phyloP scores from a whole-genome alignment of 139 green algal genomes.

The Limnomonas spitsbergensis region DNA sequence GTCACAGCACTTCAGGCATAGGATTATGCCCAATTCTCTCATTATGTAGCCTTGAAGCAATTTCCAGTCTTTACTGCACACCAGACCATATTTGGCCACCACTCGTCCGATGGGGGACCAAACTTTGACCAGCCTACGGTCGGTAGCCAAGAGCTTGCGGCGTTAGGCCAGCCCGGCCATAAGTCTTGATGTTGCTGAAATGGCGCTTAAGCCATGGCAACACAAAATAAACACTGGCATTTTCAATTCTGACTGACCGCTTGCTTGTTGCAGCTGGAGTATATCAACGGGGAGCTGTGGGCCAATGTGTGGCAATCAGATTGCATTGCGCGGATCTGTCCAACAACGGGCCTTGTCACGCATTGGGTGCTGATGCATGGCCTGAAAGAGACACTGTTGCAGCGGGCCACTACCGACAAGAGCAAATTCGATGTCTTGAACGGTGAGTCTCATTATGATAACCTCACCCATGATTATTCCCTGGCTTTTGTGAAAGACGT shows the following conservation, averaged over 20 bases:
- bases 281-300: constrained; percentile 72
- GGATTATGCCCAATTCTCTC: too few relatives aligned
- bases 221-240: background rate
- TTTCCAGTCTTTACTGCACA: too few relatives aligned
- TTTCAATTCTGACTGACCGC: background rate
- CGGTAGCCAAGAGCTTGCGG: too few relatives aligned
- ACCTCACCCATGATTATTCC: background rate
- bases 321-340: constrained; percentile 80
- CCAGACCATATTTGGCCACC: too few relatives aligned
- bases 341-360: constrained; percentile 52
- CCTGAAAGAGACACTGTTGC: constrained; percentile 25
- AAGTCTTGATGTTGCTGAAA: too few relatives aligned
- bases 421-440: constrained; percentile 79
- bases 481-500: too few relatives aligned
- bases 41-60: too few relatives aligned
- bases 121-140: too few relatives aligned
- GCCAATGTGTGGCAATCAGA: constrained; percentile 84
- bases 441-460: constrained; percentile 50
- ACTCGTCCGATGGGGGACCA: too few relatives aligned
- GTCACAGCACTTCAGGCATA: too few relatives aligned
- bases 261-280: constrained; percentile 67
- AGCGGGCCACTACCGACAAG: background rate
- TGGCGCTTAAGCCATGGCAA: too few relatives aligned
- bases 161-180: too few relatives aligned
- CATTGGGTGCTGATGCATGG: constrained; percentile 67